Percentiles rank a stretch among this genome's conserved stretches.
Conservation (phyloP, 2,329 filamentous ascomycete genomes). For the Botrytis paeoniae region DNA sequence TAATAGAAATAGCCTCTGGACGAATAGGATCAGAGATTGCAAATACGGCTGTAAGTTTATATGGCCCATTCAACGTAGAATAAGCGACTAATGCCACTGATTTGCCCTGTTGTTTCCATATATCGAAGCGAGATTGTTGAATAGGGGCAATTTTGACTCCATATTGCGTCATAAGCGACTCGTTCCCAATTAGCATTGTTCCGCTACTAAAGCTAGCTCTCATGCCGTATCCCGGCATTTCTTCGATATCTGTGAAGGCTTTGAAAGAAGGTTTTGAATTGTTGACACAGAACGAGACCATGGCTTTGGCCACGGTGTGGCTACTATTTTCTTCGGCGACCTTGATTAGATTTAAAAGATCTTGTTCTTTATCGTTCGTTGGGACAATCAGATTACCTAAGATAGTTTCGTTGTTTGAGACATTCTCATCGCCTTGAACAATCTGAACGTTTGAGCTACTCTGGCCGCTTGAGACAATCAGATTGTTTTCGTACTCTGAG, state of each 20-base stretch:
- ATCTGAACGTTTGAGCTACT: neutral
- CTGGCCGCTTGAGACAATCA: neutral
- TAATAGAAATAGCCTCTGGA: constrained; percentile 63
- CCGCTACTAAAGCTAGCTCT: constrained; percentile 50
- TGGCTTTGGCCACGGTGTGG: constrained; percentile 71
- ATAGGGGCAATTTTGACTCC: constrained; percentile 41
- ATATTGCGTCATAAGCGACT: constrained; percentile 59
- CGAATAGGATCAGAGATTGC: constrained; percentile 80
- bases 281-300: constrained; percentile 58
- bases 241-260: constrained; percentile 51
- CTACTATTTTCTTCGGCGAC: constrained; percentile 68
- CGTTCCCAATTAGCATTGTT: constrained; percentile 69
- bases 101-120: constrained; percentile 62
- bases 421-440: too few relatives aligned
- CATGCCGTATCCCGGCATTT: constrained; percentile 70
- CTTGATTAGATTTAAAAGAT: constrained; percentile 54
- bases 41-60: constrained; percentile 61
- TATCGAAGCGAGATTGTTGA: constrained; percentile 43
- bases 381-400: neutral
- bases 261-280: constrained; percentile 24
- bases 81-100: constrained; percentile 52
- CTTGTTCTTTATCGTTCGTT: constrained; percentile 17
- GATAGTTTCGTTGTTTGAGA: constrained; percentile 25
- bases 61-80: constrained; percentile 32
- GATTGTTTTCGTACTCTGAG: constrained; percentile 24